A percentile compares a stretch with the other conserved stretches of the same genome.
These are phyloP conservation scores for Ceratobasidium sp. DNA, from an alignment of 1,284 basidiomycete species.

Conservation along the genomic window DNA sequence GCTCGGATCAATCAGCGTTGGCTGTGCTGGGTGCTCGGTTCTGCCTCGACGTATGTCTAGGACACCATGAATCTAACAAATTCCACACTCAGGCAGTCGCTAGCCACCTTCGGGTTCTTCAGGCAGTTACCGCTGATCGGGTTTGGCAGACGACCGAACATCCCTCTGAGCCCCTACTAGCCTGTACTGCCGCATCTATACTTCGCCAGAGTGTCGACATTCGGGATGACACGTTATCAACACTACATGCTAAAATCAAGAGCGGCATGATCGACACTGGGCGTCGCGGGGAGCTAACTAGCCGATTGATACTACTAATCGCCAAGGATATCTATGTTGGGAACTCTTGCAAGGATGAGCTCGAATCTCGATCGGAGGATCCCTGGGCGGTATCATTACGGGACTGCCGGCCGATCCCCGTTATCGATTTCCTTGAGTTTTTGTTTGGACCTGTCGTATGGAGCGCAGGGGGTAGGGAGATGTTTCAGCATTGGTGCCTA, in stretches of 20 bases:
- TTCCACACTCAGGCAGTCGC: neutral
- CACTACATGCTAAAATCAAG: neutral
- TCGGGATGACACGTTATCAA: neutral
- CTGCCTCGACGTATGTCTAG: neutral
- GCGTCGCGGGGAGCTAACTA: neutral
- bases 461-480: neutral
- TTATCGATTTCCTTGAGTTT: neutral
- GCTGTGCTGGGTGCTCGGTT: constrained; percentile 9
- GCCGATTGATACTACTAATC: neutral
- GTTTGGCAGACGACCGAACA: neutral
- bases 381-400: neutral
- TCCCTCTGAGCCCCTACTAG: constrained; percentile 11
- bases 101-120: neutral
- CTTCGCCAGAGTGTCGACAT: neutral
- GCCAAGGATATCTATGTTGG: neutral
- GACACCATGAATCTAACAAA: neutral
- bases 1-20: neutral
- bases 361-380: neutral
- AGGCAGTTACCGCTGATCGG: neutral
- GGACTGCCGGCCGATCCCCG: neutral
- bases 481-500: neutral
- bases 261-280: constrained; percentile 3
- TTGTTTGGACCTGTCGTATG: neutral
- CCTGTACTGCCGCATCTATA: constrained; percentile 1
- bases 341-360: neutral